Base-by-base conservation (phyloP, 176 grass and related monocot genomes). In the Urochloa ruziziensis region DNA sequence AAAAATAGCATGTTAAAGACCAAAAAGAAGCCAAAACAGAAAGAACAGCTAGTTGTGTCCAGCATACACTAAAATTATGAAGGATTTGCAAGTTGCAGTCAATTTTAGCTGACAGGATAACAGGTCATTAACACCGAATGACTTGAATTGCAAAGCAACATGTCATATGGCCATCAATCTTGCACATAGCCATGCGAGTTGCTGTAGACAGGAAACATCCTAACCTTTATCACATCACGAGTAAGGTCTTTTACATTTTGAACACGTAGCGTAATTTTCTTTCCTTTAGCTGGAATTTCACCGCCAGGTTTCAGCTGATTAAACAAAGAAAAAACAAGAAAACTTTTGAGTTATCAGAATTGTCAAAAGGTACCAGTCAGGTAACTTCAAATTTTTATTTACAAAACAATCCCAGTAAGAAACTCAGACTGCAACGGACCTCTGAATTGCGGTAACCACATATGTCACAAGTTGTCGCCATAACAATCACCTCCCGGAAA, bases 141-240 rank as follows among this genome's bases (percentile, higher is more conserved):
- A 37, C 24, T 66, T 44, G 19, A 46, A 47, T 75, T 81, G 1
- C 59, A 7, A 68, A 67, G 37, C 13, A 64, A 39, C 44, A 74
- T 37, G n/a, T n/a, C 35, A 73, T 43, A 73, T 32, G 66, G 56
- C 54, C 54, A 88, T 78, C 13, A 33, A 53, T 44, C 24, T 29
- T 46, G 64, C 9, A 33, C 25, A 78, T 1, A 62, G 4, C 24
- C 33, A 82, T 25, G 24, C 43, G 23, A 67, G 35, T 53, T 81
- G 7, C 14, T 53, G 73, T 25, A 67, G 35, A 73, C 32, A 80
- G 30, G 66, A 49, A 77, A 72, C 39, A 36, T 47, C 54, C 76
- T 75, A 69, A 98, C 95, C 95, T 98, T 98, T 82, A 98, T 98
- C 75, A 98, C 96, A 85, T 98, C 96, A 37, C 92, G 96, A 86